A percentile compares a stretch with the other conserved stretches of the same genome.
Evolutionary conservation across 306 rosid species (phyloP).

Genomic region (Erythrophleum fordii): DNA sequence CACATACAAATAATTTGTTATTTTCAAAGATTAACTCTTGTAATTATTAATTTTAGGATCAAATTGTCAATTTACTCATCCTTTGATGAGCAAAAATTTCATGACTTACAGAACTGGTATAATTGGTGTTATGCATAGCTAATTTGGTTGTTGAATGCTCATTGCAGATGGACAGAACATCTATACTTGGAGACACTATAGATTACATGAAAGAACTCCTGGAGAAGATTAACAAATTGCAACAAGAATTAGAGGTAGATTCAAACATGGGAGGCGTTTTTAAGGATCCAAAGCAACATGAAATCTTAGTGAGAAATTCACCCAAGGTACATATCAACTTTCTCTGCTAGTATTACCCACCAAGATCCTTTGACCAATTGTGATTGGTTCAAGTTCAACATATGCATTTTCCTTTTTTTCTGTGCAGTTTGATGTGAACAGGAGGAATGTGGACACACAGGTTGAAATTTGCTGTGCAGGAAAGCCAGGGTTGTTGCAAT

Average conservation of each 20-base stretch:
- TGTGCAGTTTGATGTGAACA: constrained; percentile 81
- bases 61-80: no score
- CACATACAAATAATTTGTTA: no score
- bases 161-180: constrained; percentile 83
- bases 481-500: constrained; percentile 77
- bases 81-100: no score
- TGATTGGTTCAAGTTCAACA: not conserved
- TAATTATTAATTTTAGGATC: no score
- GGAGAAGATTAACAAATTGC: constrained; percentile 67
- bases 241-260: constrained; percentile 56
- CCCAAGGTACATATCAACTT: constrained; percentile 61
- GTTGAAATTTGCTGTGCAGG: constrained; percentile 80
- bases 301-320: constrained; percentile 64
- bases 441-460: constrained; percentile 59
- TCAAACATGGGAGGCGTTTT: constrained; percentile 48
- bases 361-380: not conserved
- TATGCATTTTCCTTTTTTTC: not conserved
- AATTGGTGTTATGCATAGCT: not conserved
- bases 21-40: no score
- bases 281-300: constrained; percentile 62
- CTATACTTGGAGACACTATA: constrained; percentile 86
- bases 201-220: constrained; percentile 86
- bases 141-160: constrained; percentile 24
- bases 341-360: not conserved
- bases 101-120: no score